Conservation (phyloP, 2,329 filamentous ascomycete species). For the Colletotrichum plurivorum region DNA sequence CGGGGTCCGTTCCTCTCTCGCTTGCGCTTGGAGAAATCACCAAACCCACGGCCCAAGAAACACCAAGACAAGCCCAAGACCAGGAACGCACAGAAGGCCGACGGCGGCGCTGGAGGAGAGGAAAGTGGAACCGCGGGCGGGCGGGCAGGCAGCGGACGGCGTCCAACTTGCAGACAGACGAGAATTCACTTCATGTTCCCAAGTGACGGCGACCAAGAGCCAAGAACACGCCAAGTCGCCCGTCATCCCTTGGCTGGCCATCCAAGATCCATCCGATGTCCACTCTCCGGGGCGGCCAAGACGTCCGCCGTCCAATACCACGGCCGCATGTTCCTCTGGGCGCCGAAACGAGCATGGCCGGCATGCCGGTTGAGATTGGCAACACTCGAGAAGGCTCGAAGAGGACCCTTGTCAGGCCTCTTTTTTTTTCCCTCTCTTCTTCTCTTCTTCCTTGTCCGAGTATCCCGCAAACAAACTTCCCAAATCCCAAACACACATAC, state of each 20-base stretch:
- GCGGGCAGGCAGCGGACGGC: background rate
- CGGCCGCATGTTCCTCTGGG: background rate
- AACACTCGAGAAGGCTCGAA: background rate
- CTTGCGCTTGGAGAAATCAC: background rate
- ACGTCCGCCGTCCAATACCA: slow-evolving; percentile 34
- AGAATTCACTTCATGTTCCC: background rate
- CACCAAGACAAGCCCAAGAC: background rate
- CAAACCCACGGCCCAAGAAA: background rate
- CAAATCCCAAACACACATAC: slow-evolving; percentile 1
- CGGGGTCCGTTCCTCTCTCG: background rate
- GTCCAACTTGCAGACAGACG: background rate
- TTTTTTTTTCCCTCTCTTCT: no score
- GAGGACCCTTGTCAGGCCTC: background rate
- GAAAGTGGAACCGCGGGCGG: slow-evolving; percentile 27
- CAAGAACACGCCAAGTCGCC: slow-evolving; percentile 35
- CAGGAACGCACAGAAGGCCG: slow-evolving; percentile 1
- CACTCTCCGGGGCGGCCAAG: slow-evolving; percentile 36
- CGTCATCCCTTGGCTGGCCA: slow-evolving; percentile 28
- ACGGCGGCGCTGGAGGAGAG: slow-evolving; percentile 31
- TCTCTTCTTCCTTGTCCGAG: slow-evolving; percentile 1
- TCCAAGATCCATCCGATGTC: slow-evolving; percentile 17
- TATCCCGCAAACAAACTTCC: slow-evolving; percentile 13
- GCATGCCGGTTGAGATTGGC: background rate
- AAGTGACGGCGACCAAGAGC: slow-evolving; percentile 5
- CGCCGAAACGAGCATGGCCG: slow-evolving; percentile 20